Evolutionary conservation across 75 land plant species (phyloP), one percentile per base, ranked within the genome.

Genomic region (Picea sitchensis): DNA sequence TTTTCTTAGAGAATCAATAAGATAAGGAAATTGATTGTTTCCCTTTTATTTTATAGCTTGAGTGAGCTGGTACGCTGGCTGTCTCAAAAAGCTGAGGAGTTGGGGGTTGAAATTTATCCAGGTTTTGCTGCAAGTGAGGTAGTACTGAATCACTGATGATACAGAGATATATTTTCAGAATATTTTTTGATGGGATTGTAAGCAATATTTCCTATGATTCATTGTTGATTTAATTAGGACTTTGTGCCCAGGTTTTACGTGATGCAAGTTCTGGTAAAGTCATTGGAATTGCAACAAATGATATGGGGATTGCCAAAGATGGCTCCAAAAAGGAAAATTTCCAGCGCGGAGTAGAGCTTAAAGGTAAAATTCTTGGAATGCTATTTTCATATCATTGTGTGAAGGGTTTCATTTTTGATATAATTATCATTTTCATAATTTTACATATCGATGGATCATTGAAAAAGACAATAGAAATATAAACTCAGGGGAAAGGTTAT

Each of bases 71-170:
- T 97, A 15, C 89, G 96, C 11, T 97, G 99, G 99, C 73, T 97
- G 81, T 97, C 91, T 69, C 61, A 51, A 31, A 95, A 93, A 83
- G 99, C 99, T 61, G 99, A 97, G 84, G 99, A 97, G 62, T 77
- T 93, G 47, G 99, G 99, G 41, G 94, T 95, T 79, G 99, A 97
- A 83, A 91, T 97, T 73, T 97, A 97, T 82, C 99, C 99, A 21
- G 99, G 99, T 61, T 97, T 97, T 95, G 88, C 99, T 82, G 99
- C 98, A 34, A 91, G 92, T 86, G 99, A 97, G 99, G 99, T 96
- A 83, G 20, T 75, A 8, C 36, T 13, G 60, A 23, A 34, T 9
- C 15, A 54, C 59, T 18, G 21, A 34, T 51, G 41, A 71, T 47
- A 71, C 9, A 44, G 9, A 75, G 58, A n/a, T 26, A 15, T 31